Evolutionary conservation across 805 yeast genomes (phyloP).

Genomic region (Babjeviella inositovora): DNA sequence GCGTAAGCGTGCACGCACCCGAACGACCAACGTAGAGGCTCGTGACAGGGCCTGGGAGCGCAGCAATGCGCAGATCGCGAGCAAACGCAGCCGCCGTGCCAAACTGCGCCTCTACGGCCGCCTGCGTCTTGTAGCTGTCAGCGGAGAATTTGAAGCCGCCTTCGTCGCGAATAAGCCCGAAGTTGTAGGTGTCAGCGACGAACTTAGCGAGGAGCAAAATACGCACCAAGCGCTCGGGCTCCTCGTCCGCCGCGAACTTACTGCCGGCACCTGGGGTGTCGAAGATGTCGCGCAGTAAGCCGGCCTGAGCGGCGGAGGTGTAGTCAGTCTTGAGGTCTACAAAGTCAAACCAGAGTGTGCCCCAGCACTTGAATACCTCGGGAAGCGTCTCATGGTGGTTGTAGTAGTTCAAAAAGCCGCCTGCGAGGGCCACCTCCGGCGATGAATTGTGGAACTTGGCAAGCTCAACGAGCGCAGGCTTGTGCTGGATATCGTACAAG

Average conservation of each 20-base stretch:
- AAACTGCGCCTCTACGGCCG: too few species aligned
- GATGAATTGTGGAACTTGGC: constrained; percentile 1
- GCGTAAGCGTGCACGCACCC: too few species aligned
- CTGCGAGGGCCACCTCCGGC: constrained; percentile 6
- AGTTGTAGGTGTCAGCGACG: constrained; percentile 32
- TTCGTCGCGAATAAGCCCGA: constrained; percentile 33
- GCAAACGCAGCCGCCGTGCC: too few species aligned
- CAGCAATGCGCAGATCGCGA: too few species aligned
- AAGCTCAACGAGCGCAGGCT: neutral
- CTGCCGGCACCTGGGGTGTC: constrained; percentile 57
- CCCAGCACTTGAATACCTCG: constrained; percentile 81
- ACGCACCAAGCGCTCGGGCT: constrained; percentile 32
- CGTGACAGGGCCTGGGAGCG: too few species aligned
- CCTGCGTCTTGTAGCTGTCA: constrained; percentile 2
- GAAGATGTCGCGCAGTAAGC: constrained; percentile 39
- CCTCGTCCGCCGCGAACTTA: constrained; percentile 24
- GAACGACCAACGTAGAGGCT: too few species aligned
- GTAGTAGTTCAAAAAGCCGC: constrained; percentile 28
- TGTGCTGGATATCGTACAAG: constrained; percentile 15
- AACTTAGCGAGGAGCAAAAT: constrained; percentile 31
- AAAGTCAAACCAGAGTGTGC: constrained; percentile 64
- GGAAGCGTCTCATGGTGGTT: constrained; percentile 46
- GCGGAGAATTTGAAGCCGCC: constrained; percentile 25
- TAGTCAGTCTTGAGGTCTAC: constrained; percentile 37
- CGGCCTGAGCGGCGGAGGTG: constrained; percentile 29